Evolutionary conservation across 345 rosid species (phyloP).

Genomic region (Citrus maxima): DNA sequence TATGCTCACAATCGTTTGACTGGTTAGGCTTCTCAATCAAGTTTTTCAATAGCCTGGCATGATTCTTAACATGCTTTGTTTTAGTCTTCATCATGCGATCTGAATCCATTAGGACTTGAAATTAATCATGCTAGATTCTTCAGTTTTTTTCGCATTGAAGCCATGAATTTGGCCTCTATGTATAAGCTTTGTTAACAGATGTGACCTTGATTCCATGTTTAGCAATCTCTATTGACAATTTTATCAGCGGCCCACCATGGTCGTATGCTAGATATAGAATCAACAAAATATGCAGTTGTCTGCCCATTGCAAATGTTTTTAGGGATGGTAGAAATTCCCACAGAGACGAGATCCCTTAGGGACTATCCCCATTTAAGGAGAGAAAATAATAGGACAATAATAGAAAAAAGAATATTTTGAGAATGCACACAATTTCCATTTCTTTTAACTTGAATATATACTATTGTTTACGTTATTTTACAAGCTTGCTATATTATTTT

Average conservation of each 20-base stretch:
- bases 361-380: no score
- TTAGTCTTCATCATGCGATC: neutral
- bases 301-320: neutral
- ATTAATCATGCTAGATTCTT: constrained; percentile 7
- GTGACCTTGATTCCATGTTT: constrained; percentile 36
- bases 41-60: constrained; percentile 17
- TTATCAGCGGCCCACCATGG: constrained; percentile 33
- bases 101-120: constrained; percentile 22
- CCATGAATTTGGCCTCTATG: constrained; percentile 14
- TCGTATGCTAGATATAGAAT: constrained; percentile 32
- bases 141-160: neutral
- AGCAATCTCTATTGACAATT: constrained; percentile 28
- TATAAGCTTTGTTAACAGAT: constrained; percentile 18
- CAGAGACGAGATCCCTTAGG: no score
- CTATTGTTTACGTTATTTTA: no score
- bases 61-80: constrained; percentile 1
- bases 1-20: constrained; percentile 2
- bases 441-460: no score
- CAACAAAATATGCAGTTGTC: constrained; percentile 17
- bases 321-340: no score
- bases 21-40: constrained; percentile 26
- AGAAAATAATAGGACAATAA: no score
- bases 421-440: no score
- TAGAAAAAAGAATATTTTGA: no score
- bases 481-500: no score